Evolutionary conservation across 129 eudicot genomes (phyloP), one percentile per base, ranked within the genome.

Genomic region (Flaveria robusta): DNA sequence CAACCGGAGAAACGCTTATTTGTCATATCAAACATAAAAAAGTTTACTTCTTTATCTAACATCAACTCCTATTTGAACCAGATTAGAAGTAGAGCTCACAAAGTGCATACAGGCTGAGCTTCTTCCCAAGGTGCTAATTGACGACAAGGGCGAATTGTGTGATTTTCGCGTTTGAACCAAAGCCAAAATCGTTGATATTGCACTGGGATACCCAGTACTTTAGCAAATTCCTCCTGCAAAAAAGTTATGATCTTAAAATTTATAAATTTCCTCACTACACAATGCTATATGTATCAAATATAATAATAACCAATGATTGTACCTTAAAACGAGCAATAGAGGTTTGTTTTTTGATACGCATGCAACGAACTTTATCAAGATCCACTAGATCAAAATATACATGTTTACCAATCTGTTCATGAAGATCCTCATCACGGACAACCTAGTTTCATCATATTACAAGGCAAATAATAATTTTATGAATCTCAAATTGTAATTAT

Each of bases 371-470:
- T 87, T 87, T 91, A 76, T 87, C 97, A 88, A 88, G 97, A 72
- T 91, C 95, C n/a, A 91, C 97, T 39, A 91, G 95, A 80, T 91
- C 97, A 91, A 88, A 91, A 70, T 86, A 85, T 50, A 88, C 79
- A 51, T 86, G 90, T 79, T 72, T 88, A 29, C 97, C 97, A 46
- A 91, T 91, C 82, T 91, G 97, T 58, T 86, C 81, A 58, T 52
- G 73, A 18, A 91, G 76, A 64, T 91, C 97, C 27, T 77, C 86
- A 79, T 88, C 97, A 16, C 88, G 90, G 41, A 92, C 90, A 83
- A 91, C 75, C 75, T 71, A 50, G 18, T 71, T 5, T 49, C 34
- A 31, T 69, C 49, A 69, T 26, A 24, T 50, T 16, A 50, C 15
- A 26, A 41, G 16, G 26, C 9, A 50, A 46, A 15, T 34, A 24